Conservation (phyloP, 257 asterid species). For the Rehmannia glutinosa region DNA sequence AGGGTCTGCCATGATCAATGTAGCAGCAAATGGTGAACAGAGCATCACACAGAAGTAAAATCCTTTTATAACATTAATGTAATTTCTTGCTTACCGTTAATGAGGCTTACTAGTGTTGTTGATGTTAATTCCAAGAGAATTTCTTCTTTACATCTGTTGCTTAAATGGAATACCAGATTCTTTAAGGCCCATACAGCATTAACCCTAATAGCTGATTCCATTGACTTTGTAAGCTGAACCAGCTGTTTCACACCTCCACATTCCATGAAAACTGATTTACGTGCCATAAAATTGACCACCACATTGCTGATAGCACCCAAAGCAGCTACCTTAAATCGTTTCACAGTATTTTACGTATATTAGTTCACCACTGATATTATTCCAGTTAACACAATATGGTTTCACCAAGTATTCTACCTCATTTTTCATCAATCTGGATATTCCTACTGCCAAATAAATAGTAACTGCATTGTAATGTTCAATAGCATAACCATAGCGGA, state of each 20-base stretch:
- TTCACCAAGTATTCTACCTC: not conserved
- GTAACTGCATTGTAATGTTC: not conserved
- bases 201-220: constrained; percentile 67
- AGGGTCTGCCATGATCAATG: constrained; percentile 51
- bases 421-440: not conserved
- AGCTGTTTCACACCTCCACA: constrained; percentile 83
- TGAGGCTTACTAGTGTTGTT: constrained; percentile 62
- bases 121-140: constrained; percentile 64
- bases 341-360: not conserved
- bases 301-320: constrained; percentile 79
- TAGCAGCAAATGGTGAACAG: constrained; percentile 17
- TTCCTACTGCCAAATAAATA: not conserved
- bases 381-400: not conserved
- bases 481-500: not conserved
- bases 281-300: constrained; percentile 62
- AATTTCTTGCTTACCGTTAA: constrained; percentile 50
- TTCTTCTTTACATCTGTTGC: constrained; percentile 68
- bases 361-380: not conserved
- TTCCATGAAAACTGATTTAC: constrained; percentile 54
- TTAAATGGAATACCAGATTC: constrained; percentile 74
- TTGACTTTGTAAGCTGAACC: constrained; percentile 83
- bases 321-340: constrained; percentile 66
- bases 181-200: constrained; percentile 73
- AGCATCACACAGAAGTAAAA: constrained; percentile 7
- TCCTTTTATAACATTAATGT: not conserved